Percentiles rank a stretch among this genome's conserved stretches.
Conservation (phyloP, 768 basidiomycete species). For the Strobilomyces confusus region DNA sequence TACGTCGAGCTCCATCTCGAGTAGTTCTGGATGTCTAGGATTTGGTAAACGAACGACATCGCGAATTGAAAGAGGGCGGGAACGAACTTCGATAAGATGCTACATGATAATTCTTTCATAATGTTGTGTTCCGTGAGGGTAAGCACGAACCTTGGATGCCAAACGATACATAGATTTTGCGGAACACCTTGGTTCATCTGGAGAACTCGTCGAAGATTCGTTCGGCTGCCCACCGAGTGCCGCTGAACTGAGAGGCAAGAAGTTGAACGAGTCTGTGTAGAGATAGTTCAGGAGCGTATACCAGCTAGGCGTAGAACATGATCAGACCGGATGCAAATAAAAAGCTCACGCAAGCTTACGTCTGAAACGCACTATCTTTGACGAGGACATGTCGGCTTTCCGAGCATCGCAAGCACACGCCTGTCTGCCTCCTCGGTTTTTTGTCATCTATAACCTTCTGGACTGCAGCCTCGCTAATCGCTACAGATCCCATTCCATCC, state of each 20-base stretch:
- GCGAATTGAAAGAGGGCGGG: not conserved
- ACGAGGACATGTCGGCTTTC: constrained; percentile 24
- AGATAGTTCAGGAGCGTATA: constrained; percentile 36
- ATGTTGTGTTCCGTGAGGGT: constrained; percentile 21
- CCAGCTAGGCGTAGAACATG: not conserved
- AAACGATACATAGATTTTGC: constrained; percentile 45
- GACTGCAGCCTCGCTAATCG: not conserved
- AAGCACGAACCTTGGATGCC: constrained; percentile 33
- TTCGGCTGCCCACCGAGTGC: not conserved
- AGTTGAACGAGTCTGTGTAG: constrained; percentile 33
- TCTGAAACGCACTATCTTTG: constrained; percentile 28
- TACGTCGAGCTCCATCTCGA: constrained; percentile 25
- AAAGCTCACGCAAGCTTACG: constrained; percentile 10
- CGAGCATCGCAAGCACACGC: not conserved
- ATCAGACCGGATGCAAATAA: not conserved
- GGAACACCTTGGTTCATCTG: constrained; percentile 27
- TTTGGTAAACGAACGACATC: not conserved
- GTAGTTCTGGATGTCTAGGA: constrained; percentile 12
- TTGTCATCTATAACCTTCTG: not conserved
- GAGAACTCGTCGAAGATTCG: not conserved
- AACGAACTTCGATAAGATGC: constrained; percentile 18
- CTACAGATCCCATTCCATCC: not conserved
- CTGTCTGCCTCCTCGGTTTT: not conserved
- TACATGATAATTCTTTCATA: constrained; percentile 19
- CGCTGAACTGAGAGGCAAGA: constrained; percentile 30